Base-by-base conservation (phyloP, 164 flowering plant species). In the Taxillus chinensis region DNA sequence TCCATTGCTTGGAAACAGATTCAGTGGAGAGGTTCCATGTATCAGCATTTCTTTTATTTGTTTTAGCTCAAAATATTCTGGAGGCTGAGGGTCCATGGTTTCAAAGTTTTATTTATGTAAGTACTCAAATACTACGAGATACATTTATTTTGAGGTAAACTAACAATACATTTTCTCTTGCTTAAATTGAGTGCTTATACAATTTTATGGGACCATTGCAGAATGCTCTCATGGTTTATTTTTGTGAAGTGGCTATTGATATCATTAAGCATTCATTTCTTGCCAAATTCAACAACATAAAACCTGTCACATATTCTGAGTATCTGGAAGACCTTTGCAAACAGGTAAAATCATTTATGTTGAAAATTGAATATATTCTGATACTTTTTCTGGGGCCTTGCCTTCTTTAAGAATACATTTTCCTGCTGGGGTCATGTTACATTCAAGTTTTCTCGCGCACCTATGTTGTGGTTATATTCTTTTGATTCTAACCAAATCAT, bases 71-170 rank as follows among this genome's bases (percentile, higher is more conserved):
- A 75, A 90, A 93, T 69, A 83, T 93, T 69, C 77, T 83, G 76
- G 99, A 93, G 80, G 96, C 97, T 17, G 99, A 93, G 73, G 95
- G 91, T 60, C 83, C 96, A 58, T 93, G 99, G 99, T 87, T 90
- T 67, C 78, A 77, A 63, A 90, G 74, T 77, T 93, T 93, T 64
- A 67, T 90, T 15, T 70, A 37, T 72, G 98, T 92, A 79, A 85
- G 98, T 80, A 13, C 48, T 46, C 38, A 59, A 50, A 38, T 14
- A 8, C 3, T 70, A 27, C 27, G 1, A 27, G 27, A 27, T 27
- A 27, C 27, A 27, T 27, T 27, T 27, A 0, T 27, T 27, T 27
- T 27, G 2, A 27, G 27, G 2, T 27, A 27, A 27, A 27, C 27
- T 27, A 27, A 9, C 10, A 43, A 43, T 43, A n/a, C 7, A 10